Conservation (phyloP, 192 early-diverging fungal species). For the Entomortierella parvispora region DNA sequence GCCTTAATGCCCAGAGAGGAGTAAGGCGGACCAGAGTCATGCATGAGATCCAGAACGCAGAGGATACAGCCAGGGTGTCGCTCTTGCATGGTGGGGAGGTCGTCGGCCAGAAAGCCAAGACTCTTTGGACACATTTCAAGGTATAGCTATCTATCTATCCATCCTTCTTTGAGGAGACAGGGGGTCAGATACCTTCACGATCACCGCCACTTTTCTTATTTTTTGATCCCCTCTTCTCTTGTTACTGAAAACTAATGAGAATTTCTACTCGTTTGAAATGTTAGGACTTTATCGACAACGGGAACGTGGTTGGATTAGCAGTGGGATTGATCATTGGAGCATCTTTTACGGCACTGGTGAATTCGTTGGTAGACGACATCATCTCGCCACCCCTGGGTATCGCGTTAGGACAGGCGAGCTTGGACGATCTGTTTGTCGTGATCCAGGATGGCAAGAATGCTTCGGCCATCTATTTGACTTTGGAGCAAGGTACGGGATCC, state of each 20-base stretch:
- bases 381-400: conserved; percentile 40
- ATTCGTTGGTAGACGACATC: conserved; percentile 39
- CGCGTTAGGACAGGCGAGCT: conserved; percentile 28
- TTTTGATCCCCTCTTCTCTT: no score
- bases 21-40: conserved; percentile 28
- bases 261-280: no score
- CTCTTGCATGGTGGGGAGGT: conserved; percentile 29
- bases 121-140: conserved; percentile 28
- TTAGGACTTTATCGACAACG: conserved; percentile 51
- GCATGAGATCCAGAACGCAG: conserved; percentile 27
- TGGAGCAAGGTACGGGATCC: conserved; percentile 41
- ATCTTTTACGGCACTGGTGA: conserved; percentile 24
- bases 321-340: conserved; percentile 41
- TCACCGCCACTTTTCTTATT: no score
- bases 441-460: conserved; percentile 35
- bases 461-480: conserved; percentile 16
- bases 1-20: neutral
- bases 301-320: conserved; percentile 42
- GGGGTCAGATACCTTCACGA: neutral
- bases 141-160: neutral
- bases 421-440: conserved; percentile 41
- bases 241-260: no score
- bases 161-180: neutral
- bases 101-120: conserved; percentile 17
- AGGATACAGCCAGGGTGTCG: conserved; percentile 22